Conservation (phyloP, 768 basidiomycete species). For the Obba rivulosa region DNA sequence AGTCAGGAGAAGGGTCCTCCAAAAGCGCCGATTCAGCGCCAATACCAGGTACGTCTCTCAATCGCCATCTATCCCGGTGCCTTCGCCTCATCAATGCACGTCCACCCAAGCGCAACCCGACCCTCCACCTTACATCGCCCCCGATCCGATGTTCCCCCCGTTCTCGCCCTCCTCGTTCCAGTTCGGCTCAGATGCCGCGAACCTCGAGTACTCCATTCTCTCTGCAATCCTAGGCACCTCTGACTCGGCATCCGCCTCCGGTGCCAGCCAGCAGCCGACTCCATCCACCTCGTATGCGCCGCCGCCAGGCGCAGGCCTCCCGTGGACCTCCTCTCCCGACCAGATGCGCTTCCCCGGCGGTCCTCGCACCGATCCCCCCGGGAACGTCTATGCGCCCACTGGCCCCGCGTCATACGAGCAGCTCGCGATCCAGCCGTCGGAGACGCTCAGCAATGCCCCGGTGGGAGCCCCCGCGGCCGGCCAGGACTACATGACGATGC, state of each 20-base stretch:
- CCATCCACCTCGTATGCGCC: constrained; percentile 11
- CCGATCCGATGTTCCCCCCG: constrained; percentile 58
- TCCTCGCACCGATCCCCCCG: background rate
- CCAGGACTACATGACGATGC: constrained; percentile 12
- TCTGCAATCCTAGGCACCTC: constrained; percentile 74
- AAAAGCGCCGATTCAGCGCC: constrained; percentile 16
- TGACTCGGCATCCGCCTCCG: constrained; percentile 18
- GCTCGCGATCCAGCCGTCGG: constrained; percentile 26
- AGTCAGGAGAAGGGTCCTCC: constrained; percentile 20
- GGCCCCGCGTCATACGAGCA: constrained; percentile 20
- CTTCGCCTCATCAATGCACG: background rate
- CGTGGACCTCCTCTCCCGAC: constrained; percentile 5
- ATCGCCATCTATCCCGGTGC: constrained; percentile 1
- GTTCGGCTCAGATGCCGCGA: constrained; percentile 88
- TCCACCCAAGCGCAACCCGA: constrained; percentile 36
- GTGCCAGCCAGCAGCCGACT: constrained; percentile 2
- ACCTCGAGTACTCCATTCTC: constrained; percentile 92
- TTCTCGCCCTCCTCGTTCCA: constrained; percentile 41
- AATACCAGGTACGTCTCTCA: constrained; percentile 12
- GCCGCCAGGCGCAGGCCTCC: constrained; percentile 1
- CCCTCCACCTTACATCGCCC: constrained; percentile 33
- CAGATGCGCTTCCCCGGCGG: constrained; percentile 7
- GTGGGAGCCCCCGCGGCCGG: too few species aligned
- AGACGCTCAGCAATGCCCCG: constrained; percentile 12
- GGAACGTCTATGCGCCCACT: constrained; percentile 13